Percentiles rank a stretch among this genome's conserved stretches.
phyloP scores from a whole-genome alignment of 768 basidiomycete species.

The Suillus sp. region DNA sequence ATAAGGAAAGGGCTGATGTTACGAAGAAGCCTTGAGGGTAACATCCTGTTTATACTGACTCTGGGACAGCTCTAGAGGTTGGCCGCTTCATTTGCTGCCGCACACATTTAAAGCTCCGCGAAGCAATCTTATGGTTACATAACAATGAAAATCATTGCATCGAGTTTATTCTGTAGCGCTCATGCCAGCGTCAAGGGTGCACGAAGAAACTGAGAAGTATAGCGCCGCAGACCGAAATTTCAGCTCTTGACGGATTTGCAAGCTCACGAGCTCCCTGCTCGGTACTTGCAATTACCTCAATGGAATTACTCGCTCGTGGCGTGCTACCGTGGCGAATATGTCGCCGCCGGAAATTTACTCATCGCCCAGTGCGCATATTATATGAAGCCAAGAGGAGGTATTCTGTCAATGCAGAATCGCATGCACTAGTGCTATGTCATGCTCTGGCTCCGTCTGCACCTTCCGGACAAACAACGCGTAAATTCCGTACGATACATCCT shows the following conservation, averaged over 20 bases:
- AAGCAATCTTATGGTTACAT: not conserved
- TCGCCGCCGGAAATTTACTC: not conserved
- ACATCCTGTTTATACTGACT: not conserved
- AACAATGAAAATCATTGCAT: not conserved
- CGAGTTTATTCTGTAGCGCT: not conserved
- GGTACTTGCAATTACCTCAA: not conserved
- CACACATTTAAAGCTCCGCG: not conserved
- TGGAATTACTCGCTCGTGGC: not conserved
- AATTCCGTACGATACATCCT: not conserved
- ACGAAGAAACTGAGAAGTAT: not conserved
- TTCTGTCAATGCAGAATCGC: not conserved
- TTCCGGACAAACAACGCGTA: not conserved
- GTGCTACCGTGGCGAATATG: constrained; percentile 1
- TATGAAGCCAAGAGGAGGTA: not conserved
- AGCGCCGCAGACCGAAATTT: not conserved
- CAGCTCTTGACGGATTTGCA: not conserved
- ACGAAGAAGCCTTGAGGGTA: not conserved
- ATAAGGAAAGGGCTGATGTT: not conserved
- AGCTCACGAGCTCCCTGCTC: not conserved
- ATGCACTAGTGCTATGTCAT: not conserved
- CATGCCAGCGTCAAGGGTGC: not conserved
- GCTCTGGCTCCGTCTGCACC: not conserved
- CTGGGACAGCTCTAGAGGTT: not conserved
- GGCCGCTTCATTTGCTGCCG: not conserved
- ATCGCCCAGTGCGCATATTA: not conserved